A percentile compares a stretch with the other conserved stretches of the same genome.
These are phyloP conservation scores for Candida ortonii DNA, from an alignment of 805 yeast genomes.

Conservation along the genomic window DNA sequence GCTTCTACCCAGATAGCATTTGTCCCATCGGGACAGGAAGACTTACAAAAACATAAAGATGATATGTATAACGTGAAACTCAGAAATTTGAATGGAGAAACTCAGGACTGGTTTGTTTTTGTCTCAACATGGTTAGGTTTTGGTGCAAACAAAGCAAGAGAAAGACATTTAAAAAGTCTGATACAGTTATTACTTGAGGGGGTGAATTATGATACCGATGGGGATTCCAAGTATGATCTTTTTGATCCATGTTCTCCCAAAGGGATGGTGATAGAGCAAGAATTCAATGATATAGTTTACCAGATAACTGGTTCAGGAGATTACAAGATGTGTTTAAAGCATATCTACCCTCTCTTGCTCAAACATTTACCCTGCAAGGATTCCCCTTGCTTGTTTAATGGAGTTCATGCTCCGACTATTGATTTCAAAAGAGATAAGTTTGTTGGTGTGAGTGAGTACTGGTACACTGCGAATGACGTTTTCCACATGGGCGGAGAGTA, in stretches of 20 bases:
- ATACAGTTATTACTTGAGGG: constrained; percentile 47
- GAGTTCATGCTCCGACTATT: constrained; percentile 88
- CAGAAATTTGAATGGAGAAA: constrained; percentile 65
- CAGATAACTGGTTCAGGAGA: constrained; percentile 73
- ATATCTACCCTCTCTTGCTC: constrained; percentile 72
- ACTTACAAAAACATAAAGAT: constrained; percentile 61
- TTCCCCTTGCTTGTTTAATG: constrained; percentile 90
- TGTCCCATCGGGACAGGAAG: constrained; percentile 67
- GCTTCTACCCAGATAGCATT: constrained; percentile 96
- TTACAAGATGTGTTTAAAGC: constrained; percentile 66
- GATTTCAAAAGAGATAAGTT: constrained; percentile 78
- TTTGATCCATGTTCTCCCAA: constrained; percentile 81
- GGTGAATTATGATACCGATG: constrained; percentile 41
- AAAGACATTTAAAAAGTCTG: constrained; percentile 59
- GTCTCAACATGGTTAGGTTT: constrained; percentile 97
- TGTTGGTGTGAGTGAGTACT: constrained; percentile 93
- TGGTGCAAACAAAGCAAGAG: constrained; percentile 93
- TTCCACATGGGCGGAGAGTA: constrained; percentile 88
- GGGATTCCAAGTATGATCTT: constrained; percentile 46
- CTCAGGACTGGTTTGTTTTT: constrained; percentile 79
- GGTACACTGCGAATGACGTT: constrained; percentile 95
- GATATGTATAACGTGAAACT: constrained; percentile 68
- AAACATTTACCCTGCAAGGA: constrained; percentile 81
- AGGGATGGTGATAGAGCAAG: constrained; percentile 50
- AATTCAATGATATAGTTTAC: constrained; percentile 46